Evolutionary conservation across 1,139 yeast genomes (phyloP).

Genomic region (Debaryomyces subglobosus): DNA sequence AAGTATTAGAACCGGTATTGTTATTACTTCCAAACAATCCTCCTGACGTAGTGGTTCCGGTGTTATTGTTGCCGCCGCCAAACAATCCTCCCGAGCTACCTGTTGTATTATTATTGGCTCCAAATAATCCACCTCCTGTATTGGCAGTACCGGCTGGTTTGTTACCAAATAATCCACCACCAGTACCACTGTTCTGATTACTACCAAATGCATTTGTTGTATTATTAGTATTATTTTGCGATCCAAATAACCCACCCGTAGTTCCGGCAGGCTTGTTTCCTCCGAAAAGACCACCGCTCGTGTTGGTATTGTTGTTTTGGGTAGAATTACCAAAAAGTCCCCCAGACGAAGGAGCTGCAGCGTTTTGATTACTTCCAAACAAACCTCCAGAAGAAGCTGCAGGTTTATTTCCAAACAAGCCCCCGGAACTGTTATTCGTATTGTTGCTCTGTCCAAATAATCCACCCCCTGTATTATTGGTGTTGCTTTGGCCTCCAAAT

Average conservation of each 20-base stretch:
- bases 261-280: conserved; percentile 19
- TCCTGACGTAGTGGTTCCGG: conserved; percentile 16
- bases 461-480: conserved; percentile 8
- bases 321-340: conserved; percentile 44
- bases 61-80: conserved; percentile 26
- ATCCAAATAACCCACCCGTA: conserved; percentile 27
- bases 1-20: not conserved
- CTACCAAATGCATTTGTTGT: conserved; percentile 21
- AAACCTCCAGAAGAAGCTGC: conserved; percentile 27
- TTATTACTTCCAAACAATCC: conserved; percentile 24
- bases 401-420: conserved; percentile 27
- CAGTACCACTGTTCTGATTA: conserved; percentile 13
- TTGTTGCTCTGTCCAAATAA: conserved; percentile 12
- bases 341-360: conserved; percentile 16
- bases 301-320: conserved; percentile 14
- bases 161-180: conserved; percentile 46
- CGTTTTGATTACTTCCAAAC: conserved; percentile 22
- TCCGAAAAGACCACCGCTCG: conserved; percentile 23
- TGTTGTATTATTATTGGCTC: conserved; percentile 14
- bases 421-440: conserved; percentile 19
- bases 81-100: conserved; percentile 31
- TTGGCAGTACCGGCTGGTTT: conserved; percentile 18
- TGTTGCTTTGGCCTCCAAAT: conserved; percentile 20
- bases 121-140: conserved; percentile 32
- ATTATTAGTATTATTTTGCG: conserved; percentile 12